These are phyloP conservation scores for Hyaloperonospora brassicae DNA, from an alignment of 352 stramenopile genomes.

Conservation along the genomic window DNA sequence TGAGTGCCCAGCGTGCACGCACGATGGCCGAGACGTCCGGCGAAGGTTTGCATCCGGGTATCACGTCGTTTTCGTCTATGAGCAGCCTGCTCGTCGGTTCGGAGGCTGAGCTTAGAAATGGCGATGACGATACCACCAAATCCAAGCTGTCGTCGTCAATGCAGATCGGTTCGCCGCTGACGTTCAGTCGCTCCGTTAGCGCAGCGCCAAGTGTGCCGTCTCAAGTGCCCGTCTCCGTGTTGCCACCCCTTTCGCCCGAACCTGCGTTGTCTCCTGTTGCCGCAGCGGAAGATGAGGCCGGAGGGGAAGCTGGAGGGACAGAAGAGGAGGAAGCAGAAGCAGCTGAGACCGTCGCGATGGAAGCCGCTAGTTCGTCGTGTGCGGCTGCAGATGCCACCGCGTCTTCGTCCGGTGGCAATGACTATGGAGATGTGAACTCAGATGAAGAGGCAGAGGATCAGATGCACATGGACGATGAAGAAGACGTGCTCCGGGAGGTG, in stretches of 20 bases:
- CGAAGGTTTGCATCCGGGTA: conserved; percentile 27
- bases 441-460: conserved; percentile 78
- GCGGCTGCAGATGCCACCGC: conserved; percentile 31
- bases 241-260: conserved; percentile 14
- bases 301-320: conserved; percentile 11
- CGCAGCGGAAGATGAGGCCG: conserved; percentile 5
- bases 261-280: conserved; percentile 21
- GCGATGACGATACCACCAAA: conserved; percentile 17
- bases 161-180: conserved; percentile 16
- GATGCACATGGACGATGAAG: conserved; percentile 63
- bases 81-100: conserved; percentile 26
- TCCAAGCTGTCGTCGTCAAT: conserved; percentile 13
- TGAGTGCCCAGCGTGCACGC: conserved; percentile 64
- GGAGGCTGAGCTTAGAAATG: conserved; percentile 20
- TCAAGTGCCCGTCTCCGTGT: conserved; percentile 17
- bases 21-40: conserved; percentile 55
- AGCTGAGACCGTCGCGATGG: conserved; percentile 6
- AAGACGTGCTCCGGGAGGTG: conserved; percentile 61
- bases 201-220: conserved; percentile 23
- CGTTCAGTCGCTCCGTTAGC: conserved; percentile 37
- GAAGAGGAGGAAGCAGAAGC: conserved; percentile 3
- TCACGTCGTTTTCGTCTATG: conserved; percentile 40
- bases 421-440: conserved; percentile 74
- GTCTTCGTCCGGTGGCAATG: conserved; percentile 40
- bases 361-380: conserved; percentile 21